phyloP scores from a whole-genome alignment of 2,329 filamentous ascomycete genomes.

The Aspergillus melleus region DNA sequence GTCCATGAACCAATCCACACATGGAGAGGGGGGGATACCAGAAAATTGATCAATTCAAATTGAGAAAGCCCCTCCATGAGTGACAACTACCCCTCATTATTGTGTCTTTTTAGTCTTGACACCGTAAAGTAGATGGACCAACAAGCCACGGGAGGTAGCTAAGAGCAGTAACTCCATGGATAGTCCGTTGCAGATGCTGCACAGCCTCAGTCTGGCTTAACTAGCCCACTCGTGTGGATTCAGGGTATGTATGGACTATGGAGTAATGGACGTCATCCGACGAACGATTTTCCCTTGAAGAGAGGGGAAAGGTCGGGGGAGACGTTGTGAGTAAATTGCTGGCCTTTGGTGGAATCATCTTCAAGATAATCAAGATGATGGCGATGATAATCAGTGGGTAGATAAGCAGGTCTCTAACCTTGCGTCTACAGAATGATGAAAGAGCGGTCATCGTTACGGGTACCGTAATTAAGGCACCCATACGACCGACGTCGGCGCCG shows the following conservation, averaged over 20 bases:
- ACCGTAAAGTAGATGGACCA: not conserved
- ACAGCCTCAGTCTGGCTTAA: conserved; percentile 32
- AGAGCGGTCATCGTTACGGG: too few species aligned
- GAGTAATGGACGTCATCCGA: conserved; percentile 15
- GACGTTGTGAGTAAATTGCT: too few species aligned
- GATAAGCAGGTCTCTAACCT: too few species aligned
- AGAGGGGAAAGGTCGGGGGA: not conserved
- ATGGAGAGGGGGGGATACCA: not conserved
- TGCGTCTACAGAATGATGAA: too few species aligned
- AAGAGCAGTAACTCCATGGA: not conserved
- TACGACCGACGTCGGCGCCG: not conserved
- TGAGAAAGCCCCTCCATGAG: not conserved
- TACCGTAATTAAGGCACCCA: too few species aligned
- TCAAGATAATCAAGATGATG: too few species aligned
- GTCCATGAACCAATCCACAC: not conserved
- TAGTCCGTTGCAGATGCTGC: conserved; percentile 18
- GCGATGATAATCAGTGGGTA: too few species aligned
- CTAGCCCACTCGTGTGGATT: not conserved
- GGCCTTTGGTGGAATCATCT: too few species aligned
- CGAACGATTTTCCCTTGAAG: conserved; percentile 6
- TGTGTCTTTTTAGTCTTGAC: not conserved
- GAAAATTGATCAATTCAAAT: too few species aligned
- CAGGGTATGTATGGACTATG: not conserved
- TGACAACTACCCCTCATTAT: not conserved
- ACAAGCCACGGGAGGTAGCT: not conserved